These are phyloP conservation scores for Talaromyces sp. DNA, from an alignment of 2,329 filamentous ascomycete genomes.

Conservation along the genomic window DNA sequence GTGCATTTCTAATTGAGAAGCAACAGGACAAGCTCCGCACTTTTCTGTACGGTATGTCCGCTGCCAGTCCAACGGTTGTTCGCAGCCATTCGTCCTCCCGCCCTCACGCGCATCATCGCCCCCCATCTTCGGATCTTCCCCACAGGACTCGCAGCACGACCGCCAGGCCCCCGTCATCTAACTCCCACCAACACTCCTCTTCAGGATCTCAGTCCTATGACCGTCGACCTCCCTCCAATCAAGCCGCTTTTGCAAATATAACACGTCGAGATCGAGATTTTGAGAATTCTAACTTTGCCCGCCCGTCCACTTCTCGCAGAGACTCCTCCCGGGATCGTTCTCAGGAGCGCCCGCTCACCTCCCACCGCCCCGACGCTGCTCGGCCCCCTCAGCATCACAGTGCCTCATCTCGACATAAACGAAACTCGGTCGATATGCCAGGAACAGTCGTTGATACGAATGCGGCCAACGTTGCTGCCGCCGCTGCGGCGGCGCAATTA, in stretches of 20 bases:
- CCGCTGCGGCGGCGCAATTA: slow-evolving; percentile 47
- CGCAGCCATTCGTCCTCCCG: slow-evolving; percentile 49
- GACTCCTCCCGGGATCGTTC: slow-evolving; percentile 60
- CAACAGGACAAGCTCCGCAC: neutral
- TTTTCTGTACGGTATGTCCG: slow-evolving; percentile 32
- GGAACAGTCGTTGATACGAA: slow-evolving; percentile 50
- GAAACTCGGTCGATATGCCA: slow-evolving; percentile 42
- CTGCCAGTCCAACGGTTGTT: slow-evolving; percentile 43
- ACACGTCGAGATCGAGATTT: slow-evolving; percentile 69
- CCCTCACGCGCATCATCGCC: slow-evolving; percentile 35
- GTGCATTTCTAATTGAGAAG: neutral
- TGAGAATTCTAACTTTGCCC: slow-evolving; percentile 64
- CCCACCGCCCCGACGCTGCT: slow-evolving; percentile 53
- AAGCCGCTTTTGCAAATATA: slow-evolving; percentile 47
- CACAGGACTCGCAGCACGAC: slow-evolving; percentile 45
- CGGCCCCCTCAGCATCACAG: slow-evolving; percentile 37
- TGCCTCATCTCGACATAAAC: slow-evolving; percentile 38
- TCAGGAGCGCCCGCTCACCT: slow-evolving; percentile 36
- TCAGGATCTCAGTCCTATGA: slow-evolving; percentile 41
- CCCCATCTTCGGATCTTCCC: slow-evolving; percentile 39
- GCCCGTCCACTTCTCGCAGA: slow-evolving; percentile 53
- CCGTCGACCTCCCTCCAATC: slow-evolving; percentile 44
- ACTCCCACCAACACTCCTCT: slow-evolving; percentile 27
- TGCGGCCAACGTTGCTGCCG: slow-evolving; percentile 50
- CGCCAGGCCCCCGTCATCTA: slow-evolving; percentile 34